Conservation (phyloP, 306 rosid species). For the Rosa multiflora region DNA sequence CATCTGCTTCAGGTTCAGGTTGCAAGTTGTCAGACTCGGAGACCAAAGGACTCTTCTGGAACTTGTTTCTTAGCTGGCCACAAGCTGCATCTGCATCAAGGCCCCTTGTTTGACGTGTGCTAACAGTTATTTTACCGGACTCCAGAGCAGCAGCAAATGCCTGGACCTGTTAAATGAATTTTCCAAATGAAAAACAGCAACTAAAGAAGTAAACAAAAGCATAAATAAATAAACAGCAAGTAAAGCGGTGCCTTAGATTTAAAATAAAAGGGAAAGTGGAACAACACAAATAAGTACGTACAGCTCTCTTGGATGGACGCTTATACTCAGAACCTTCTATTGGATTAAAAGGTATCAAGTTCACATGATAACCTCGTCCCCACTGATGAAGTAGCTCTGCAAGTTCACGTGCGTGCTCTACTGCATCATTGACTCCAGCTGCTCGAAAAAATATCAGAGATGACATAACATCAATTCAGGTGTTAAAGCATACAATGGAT, state of each 20-base stretch:
- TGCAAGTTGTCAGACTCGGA: constrained; percentile 42
- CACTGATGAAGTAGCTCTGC: constrained; percentile 70
- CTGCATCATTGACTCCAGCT: constrained; percentile 94
- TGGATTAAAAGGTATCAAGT: constrained; percentile 95
- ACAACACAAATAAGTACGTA: constrained; percentile 32
- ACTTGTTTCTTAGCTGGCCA: constrained; percentile 89
- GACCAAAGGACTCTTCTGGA: constrained; percentile 77
- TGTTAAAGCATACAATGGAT: constrained; percentile 7
- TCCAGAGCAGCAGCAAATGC: constrained; percentile 82
- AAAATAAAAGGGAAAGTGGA: not conserved
- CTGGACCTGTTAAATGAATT: constrained; percentile 47
- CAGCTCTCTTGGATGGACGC: constrained; percentile 85
- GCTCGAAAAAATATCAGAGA: constrained; percentile 35
- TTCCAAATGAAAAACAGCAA: not conserved
- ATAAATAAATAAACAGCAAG: constrained; percentile 9
- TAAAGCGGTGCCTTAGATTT: not conserved
- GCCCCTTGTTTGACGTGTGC: constrained; percentile 89
- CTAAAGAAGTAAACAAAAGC: not conserved
- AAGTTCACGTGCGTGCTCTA: constrained; percentile 80
- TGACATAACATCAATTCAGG: constrained; percentile 12
- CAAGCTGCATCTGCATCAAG: constrained; percentile 97
- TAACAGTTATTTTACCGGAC: constrained; percentile 67
- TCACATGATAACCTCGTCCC: constrained; percentile 75
- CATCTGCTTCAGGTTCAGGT: constrained; percentile 42
- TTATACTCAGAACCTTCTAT: constrained; percentile 83